Evolutionary conservation across 345 rosid genomes (phyloP).

Genomic region (Acer yangbiense): DNA sequence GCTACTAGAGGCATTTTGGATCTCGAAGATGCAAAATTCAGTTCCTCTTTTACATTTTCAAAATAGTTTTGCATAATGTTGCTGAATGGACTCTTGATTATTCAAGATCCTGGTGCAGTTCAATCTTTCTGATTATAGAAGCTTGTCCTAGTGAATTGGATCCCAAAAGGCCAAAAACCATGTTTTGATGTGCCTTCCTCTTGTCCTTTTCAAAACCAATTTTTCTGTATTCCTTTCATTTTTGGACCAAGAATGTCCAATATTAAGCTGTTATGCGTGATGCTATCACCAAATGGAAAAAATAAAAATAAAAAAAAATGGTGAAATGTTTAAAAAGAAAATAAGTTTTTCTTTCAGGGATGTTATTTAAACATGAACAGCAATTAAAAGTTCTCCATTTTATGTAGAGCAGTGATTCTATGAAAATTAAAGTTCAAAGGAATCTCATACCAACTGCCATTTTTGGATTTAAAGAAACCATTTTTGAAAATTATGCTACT

Average conservation of each 20-base stretch:
- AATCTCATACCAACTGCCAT: background rate
- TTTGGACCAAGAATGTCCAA: background rate
- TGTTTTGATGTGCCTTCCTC: background rate
- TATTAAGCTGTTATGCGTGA: background rate
- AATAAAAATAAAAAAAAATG: background rate
- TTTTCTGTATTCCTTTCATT: background rate
- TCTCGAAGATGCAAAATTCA: background rate
- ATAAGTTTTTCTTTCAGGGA: background rate
- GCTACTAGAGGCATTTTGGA: background rate
- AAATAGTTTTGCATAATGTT: background rate
- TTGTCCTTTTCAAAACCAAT: background rate
- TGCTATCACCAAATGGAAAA: background rate
- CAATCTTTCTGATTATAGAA: background rate
- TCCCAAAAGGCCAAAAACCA: background rate
- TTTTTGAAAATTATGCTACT: background rate
- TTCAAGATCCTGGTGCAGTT: background rate
- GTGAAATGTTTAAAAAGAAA: background rate
- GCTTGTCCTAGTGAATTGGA: background rate
- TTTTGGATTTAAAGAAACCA: background rate
- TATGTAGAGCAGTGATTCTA: background rate
- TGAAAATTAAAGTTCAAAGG: background rate
- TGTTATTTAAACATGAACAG: background rate
- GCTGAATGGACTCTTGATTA: background rate
- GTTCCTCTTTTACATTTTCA: background rate
- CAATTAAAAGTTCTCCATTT: background rate